Base-by-base conservation (phyloP, 2,329 filamentous ascomycete species). In the Tolypocladium amazonense region DNA sequence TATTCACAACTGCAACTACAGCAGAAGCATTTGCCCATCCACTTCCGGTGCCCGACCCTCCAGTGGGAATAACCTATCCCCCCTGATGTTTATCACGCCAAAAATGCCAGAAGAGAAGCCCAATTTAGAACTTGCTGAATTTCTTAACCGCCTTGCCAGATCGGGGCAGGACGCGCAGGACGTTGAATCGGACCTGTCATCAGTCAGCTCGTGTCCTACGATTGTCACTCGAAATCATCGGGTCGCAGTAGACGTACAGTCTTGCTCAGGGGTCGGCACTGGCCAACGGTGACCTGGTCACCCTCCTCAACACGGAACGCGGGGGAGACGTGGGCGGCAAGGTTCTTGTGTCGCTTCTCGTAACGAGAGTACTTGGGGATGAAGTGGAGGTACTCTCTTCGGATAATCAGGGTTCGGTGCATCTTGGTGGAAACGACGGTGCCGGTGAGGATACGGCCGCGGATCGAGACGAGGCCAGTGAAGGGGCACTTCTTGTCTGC, bases 401-500 rank as follows among this genome's bases (percentile, higher is more conserved):
- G 94, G 86, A 99, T 95, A 83, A 99, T 89, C 78, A 97, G 83
- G 74, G 94, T 99, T 82, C 94, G 90, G 90, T 99, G 94, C 94
- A 99, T 99, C 90, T 99, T 99, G 82, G 94, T 99, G 74, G 93
- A 97, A 76, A 97, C 89, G 76, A 99, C 94, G 77, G 92, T 97
- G 76, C 94, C 94, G 78, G 93, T 97, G 71, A 99, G 86, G 87
- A 99, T 99, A 93, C 94, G 93, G 81, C 94, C 94, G 84, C 94
- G 94, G 85, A 99, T 99, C 69, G 94, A 97, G 79, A 99, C 92
- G 79, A 93, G 85, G 79, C 95, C 95, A 72, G 92, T 96, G 89
- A 99, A 99, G 71, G 94, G 94, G 89, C 94, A 99, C 87, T 99
- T 99, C 91, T 99, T 99, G 89, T 99, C 94, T 96, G 76, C 73